Base-by-base conservation (phyloP, 208 protist genomes). In the Wallacemonas sp. region DNA sequence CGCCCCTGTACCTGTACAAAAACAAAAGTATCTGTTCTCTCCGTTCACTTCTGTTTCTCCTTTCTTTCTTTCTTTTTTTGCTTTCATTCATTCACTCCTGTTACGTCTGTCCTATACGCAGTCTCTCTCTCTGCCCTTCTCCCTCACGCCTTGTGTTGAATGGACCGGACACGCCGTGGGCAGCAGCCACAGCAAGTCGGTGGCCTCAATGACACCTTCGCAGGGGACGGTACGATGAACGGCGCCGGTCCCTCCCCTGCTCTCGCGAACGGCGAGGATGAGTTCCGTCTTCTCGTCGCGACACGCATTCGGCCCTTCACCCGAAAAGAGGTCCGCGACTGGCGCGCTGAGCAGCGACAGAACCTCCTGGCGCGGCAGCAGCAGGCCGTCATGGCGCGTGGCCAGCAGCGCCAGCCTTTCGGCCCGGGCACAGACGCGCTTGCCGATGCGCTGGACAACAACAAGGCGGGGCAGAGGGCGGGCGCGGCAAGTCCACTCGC, bases 271-370 rank as follows among this genome's bases (percentile, higher is more conserved):
- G 55, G 57, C 17, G 43, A 36, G 8, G 29, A 61, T 2, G 79
- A 80, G 38, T 79, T 85, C 33, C 61, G 80, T 54, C 81, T 92
- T 34, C 2, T 85, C 19, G 86, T 92, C 24, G 83, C 78, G 12
- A 72, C 76, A 1, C 82, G 86, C 27, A 76, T 92, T 48, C 74
- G 82, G 4, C 86, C 86, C 9, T 85, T 89, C 62, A 86, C 60
- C 0, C 49, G 56, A 24, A 70, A 64, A 14, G 82, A 89, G 52
- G 61, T 86, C 17, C 57, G 62, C 4, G 61, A 75, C 17, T 61
- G 39, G 46, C 30, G 21, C 8, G 38, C 38, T 9, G 63, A 75
- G 64, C 38, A 55, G 21, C 41, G 46, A 52, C 71, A 60, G 14
- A 17, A 43, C 2, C 2, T 33, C 5, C 4, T 17, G 9, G 43